Conservation (phyloP, 2,329 filamentous ascomycete species). For the Penicillium sp. region DNA sequence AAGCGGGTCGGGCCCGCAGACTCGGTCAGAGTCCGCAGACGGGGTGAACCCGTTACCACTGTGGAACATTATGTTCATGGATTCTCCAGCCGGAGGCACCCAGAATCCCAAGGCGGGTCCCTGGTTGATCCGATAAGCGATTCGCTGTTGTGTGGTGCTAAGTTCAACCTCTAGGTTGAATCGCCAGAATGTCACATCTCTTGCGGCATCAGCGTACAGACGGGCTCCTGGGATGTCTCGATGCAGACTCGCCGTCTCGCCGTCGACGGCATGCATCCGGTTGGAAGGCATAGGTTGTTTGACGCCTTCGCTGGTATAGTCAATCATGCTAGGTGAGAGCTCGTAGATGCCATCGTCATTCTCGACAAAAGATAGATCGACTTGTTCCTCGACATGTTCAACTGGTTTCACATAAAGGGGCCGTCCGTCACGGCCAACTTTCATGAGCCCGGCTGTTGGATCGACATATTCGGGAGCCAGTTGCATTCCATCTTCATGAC, state of each 20-base stretch:
- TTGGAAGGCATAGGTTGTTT: constrained; percentile 49
- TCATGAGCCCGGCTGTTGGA: constrained; percentile 81
- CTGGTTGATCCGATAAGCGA: constrained; percentile 93
- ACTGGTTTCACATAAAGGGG: constrained; percentile 86
- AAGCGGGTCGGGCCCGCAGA: constrained; percentile 90
- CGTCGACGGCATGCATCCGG: constrained; percentile 55
- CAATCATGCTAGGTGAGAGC: constrained; percentile 50
- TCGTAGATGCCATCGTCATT: constrained; percentile 83
- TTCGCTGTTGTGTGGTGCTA: constrained; percentile 70
- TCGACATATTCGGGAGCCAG: constrained; percentile 80
- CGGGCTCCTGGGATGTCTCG: constrained; percentile 79
- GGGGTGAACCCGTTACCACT: constrained; percentile 95
- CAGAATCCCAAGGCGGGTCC: constrained; percentile 89
- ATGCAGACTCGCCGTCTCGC: constrained; percentile 76
- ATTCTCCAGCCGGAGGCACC: constrained; percentile 78
- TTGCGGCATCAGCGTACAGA: constrained; percentile 77
- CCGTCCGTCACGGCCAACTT: constrained; percentile 78
- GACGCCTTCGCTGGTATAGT: constrained; percentile 38
- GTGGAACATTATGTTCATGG: constrained; percentile 99
- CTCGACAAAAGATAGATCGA: constrained; percentile 76
- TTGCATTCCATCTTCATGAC: constrained; percentile 55
- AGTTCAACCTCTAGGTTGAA: constrained; percentile 95
- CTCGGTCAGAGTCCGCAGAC: constrained; percentile 70
- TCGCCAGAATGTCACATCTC: constrained; percentile 91
- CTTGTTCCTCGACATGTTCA: constrained; percentile 75